Evolutionary conservation across 768 basidiomycete genomes (phyloP).

Genomic region (Psilocybe subaeruginosa): DNA sequence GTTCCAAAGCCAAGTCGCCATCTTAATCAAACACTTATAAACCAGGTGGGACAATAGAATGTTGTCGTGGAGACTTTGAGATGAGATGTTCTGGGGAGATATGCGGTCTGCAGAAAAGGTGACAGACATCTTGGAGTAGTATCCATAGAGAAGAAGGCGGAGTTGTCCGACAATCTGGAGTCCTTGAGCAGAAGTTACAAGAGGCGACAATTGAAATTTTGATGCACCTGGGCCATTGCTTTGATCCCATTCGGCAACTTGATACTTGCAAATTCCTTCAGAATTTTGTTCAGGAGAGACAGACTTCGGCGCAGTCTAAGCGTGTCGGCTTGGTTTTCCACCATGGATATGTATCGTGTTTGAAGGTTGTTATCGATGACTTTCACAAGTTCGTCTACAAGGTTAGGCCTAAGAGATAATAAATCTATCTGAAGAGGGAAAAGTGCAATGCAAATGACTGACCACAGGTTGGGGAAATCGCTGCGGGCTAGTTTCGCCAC

Average conservation of each 20-base stretch:
- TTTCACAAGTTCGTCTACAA: conserved; percentile 56
- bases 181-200: neutral
- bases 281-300: conserved; percentile 61
- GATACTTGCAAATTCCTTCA: conserved; percentile 71
- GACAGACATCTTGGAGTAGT: conserved; percentile 60
- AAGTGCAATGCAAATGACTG: conserved; percentile 18
- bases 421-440: neutral
- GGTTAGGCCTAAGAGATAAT: conserved; percentile 51
- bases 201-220: conserved; percentile 15
- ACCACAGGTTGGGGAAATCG: conserved; percentile 81
- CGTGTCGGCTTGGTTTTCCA: conserved; percentile 44
- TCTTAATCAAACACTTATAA: conserved; percentile 76
- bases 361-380: conserved; percentile 58
- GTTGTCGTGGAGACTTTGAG: conserved; percentile 38
- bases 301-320: conserved; percentile 63
- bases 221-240: conserved; percentile 62
- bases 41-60: conserved; percentile 63
- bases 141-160: conserved; percentile 55
- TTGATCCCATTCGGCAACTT: conserved; percentile 74
- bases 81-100: conserved; percentile 47
- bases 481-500: conserved; percentile 76
- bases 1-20: conserved; percentile 75
- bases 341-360: conserved; percentile 45
- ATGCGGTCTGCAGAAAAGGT: conserved; percentile 38
- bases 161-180: conserved; percentile 57